These are phyloP conservation scores for Acarospora socialis DNA, from an alignment of 2,329 filamentous ascomycete genomes.

Conservation along the genomic window DNA sequence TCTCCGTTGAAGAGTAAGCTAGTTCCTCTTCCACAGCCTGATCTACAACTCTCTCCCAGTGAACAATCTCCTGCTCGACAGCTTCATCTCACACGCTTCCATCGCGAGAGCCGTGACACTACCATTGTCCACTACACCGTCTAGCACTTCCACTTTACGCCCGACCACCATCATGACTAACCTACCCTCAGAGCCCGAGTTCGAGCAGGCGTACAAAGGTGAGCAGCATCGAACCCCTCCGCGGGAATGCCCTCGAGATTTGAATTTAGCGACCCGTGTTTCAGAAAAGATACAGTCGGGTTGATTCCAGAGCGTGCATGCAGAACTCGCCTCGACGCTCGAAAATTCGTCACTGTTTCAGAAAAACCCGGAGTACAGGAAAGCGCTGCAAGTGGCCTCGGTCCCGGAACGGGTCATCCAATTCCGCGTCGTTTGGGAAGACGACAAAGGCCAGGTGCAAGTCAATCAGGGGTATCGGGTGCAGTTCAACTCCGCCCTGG, in stretches of 20 bases:
- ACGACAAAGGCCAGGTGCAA: conserved; percentile 77
- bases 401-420: conserved; percentile 93
- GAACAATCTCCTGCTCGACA: no score
- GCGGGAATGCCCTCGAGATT: conserved; percentile 1
- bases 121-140: neutral
- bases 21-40: no score
- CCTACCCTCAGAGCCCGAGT: conserved; percentile 81
- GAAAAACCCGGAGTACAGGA: conserved; percentile 89
- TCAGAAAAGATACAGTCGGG: no score
- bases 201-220: conserved; percentile 97
- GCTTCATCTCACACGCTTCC: no score
- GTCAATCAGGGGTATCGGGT: conserved; percentile 94
- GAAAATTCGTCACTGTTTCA: conserved; percentile 87
- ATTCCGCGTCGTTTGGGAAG: conserved; percentile 95
- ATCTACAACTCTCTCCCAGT: no score
- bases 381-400: conserved; percentile 71
- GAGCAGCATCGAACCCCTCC: conserved; percentile 21
- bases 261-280: conserved; percentile 4
- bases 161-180: conserved; percentile 53
- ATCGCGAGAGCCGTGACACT: no score
- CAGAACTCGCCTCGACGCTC: conserved; percentile 88
- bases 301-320: no score
- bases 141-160: neutral
- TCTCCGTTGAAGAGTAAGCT: no score
- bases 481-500: conserved; percentile 95